Conservation (phyloP, 768 basidiomycete species). For the Russula griseocarnosa region DNA sequence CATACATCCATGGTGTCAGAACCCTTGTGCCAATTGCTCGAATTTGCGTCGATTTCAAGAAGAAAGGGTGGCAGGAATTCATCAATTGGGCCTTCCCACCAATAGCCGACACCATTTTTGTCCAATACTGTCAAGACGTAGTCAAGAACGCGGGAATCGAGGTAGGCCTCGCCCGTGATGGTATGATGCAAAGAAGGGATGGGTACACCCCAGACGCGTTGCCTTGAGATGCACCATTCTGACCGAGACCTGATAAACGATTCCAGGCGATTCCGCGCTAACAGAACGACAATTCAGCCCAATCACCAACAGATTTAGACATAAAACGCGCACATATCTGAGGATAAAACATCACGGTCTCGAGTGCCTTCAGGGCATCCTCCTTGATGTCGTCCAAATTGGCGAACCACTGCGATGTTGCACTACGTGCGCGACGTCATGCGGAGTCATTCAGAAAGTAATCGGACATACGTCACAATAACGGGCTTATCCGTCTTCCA, state of each 20-base stretch:
- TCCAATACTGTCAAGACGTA: slow-evolving; percentile 77
- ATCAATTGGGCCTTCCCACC: slow-evolving; percentile 85
- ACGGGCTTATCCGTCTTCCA: slow-evolving; percentile 94
- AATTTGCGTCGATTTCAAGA: slow-evolving; percentile 34
- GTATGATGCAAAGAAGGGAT: slow-evolving; percentile 82
- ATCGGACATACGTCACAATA: slow-evolving; percentile 70
- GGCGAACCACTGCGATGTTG: slow-evolving; percentile 97
- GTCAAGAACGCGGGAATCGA: slow-evolving; percentile 59
- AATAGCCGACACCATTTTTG: slow-evolving; percentile 69
- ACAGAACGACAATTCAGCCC: not conserved
- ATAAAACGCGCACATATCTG: slow-evolving; percentile 51
- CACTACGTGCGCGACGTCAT: slow-evolving; percentile 42
- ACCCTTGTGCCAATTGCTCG: slow-evolving; percentile 60
- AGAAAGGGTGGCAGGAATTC: slow-evolving; percentile 74
- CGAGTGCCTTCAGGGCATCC: slow-evolving; percentile 62
- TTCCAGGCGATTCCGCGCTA: slow-evolving; percentile 85
- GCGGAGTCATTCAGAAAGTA: not conserved
- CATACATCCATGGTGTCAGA: slow-evolving; percentile 98
- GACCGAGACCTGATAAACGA: slow-evolving; percentile 83
- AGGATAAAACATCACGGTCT: slow-evolving; percentile 73
- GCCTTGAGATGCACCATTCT: slow-evolving; percentile 99
- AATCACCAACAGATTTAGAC: not conserved
- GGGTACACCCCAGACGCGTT: slow-evolving; percentile 96
- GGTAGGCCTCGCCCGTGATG: slow-evolving; percentile 56
- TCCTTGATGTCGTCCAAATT: slow-evolving; percentile 83